Conservation (phyloP, 2,329 filamentous ascomycete genomes). For the Aspergillus terreus region DNA sequence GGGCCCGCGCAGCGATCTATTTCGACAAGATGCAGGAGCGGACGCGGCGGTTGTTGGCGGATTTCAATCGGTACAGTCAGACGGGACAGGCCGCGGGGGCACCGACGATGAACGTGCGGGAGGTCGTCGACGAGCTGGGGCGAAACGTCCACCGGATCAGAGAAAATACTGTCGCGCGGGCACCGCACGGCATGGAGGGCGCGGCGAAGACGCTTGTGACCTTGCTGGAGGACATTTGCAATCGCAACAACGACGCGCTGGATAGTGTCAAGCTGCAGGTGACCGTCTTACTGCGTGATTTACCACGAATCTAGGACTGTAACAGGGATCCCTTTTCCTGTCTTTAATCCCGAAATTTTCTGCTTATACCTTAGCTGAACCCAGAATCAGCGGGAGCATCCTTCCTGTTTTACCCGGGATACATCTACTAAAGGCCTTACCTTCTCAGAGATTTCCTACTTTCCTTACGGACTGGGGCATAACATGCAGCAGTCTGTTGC, state of each 20-base stretch:
- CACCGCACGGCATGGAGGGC: slow-evolving; percentile 34
- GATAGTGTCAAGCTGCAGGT: slow-evolving; percentile 1
- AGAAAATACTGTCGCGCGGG: slow-evolving; percentile 29
- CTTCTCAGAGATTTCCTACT: no score
- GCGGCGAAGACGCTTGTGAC: slow-evolving; percentile 37
- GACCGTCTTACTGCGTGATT: no score
- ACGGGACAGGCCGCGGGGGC: slow-evolving; percentile 26
- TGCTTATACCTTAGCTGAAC: no score
- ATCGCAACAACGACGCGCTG: slow-evolving; percentile 38
- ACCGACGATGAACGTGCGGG: slow-evolving; percentile 23
- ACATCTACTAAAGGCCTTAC: no score
- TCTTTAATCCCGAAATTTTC: no score
- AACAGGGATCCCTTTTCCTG: no score
- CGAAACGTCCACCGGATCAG: slow-evolving; percentile 28
- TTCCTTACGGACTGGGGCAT: no score
- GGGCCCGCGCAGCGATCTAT: slow-evolving; percentile 41
- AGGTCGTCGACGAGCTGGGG: slow-evolving; percentile 31
- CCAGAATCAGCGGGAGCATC: no score
- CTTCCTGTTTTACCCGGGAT: no score
- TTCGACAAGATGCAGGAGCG: slow-evolving; percentile 41
- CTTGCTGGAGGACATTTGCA: slow-evolving; percentile 35
- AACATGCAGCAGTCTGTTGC: no score
- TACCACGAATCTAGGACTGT: no score
- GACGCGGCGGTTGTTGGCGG: slow-evolving; percentile 29
- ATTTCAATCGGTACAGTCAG: slow-evolving; percentile 40